phyloP scores from a whole-genome alignment of 179 eudicot species.

The Drosera spatulata region DNA sequence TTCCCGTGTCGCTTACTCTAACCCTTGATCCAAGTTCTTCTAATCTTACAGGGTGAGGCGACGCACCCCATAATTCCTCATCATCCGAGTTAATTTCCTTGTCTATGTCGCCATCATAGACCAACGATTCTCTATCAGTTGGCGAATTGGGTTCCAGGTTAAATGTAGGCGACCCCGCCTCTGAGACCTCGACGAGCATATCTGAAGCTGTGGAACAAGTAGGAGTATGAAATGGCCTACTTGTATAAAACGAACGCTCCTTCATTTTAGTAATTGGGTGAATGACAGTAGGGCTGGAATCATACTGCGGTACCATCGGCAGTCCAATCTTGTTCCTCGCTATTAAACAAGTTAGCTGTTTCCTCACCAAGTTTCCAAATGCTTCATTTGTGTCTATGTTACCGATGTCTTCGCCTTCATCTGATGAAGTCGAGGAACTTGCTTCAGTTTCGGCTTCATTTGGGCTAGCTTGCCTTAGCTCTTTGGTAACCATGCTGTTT shows the following conservation, averaged over 20 bases:
- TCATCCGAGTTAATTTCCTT: slow-evolving; percentile 31
- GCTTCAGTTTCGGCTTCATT: background rate
- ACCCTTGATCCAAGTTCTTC: slow-evolving; percentile 31
- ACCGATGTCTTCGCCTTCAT: slow-evolving; percentile 17
- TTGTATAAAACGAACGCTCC: slow-evolving; percentile 16
- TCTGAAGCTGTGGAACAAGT: slow-evolving; percentile 71
- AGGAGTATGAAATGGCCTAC: slow-evolving; percentile 11
- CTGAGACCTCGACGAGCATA: slow-evolving; percentile 83
- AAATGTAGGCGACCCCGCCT: slow-evolving; percentile 38
- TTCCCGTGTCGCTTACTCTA: slow-evolving; percentile 17
- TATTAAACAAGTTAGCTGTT: slow-evolving; percentile 36
- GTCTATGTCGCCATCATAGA: slow-evolving; percentile 32
- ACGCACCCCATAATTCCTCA: slow-evolving; percentile 33
- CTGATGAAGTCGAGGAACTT: slow-evolving; percentile 46
- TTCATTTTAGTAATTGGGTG: slow-evolving; percentile 17
- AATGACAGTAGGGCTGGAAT: slow-evolving; percentile 12
- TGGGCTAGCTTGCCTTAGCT: background rate
- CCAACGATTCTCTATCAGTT: slow-evolving; percentile 32
- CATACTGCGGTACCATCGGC: slow-evolving; percentile 4
- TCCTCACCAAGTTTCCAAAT: slow-evolving; percentile 34
- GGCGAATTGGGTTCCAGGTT: slow-evolving; percentile 31
- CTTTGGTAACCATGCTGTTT: background rate
- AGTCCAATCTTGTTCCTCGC: slow-evolving; percentile 18
- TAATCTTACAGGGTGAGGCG: slow-evolving; percentile 24
- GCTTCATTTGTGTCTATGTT: slow-evolving; percentile 38